Percentiles rank a stretch among this genome's conserved stretches.
Conservation (phyloP, 768 basidiomycete genomes). For the Psilocybe cubensis region DNA sequence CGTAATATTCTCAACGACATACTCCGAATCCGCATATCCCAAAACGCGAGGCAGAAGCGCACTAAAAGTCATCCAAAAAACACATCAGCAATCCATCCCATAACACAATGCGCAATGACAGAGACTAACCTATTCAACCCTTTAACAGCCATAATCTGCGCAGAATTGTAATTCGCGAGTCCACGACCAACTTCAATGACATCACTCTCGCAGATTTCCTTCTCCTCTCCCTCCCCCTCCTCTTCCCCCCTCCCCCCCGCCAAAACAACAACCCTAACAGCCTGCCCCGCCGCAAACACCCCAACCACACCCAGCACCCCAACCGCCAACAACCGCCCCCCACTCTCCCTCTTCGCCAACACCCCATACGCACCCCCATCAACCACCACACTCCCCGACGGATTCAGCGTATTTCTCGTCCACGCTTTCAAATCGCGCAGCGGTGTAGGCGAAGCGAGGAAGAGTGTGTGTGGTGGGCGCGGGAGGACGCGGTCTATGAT, state of each 20-base stretch:
- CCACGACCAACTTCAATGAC: conserved; percentile 92
- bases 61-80: conserved; percentile 51
- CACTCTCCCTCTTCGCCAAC: conserved; percentile 82
- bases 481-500: conserved; percentile 61
- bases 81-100: conserved; percentile 5
- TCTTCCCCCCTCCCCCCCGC: conserved; percentile 28
- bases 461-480: conserved; percentile 88
- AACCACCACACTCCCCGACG: conserved; percentile 87
- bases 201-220: conserved; percentile 60
- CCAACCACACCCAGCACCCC: conserved; percentile 90
- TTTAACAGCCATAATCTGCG: conserved; percentile 86
- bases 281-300: conserved; percentile 92
- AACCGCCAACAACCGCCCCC: conserved; percentile 88
- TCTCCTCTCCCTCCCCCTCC: conserved; percentile 21
- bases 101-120: conserved; percentile 2
- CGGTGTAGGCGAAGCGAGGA: conserved; percentile 73
- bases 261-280: conserved; percentile 78
- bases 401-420: conserved; percentile 94
- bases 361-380: conserved; percentile 90
- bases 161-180: conserved; percentile 94
- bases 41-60: conserved; percentile 78
- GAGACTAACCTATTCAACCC: conserved; percentile 80
- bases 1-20: conserved; percentile 95
- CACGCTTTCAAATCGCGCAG: conserved; percentile 90
- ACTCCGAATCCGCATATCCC: conserved; percentile 95